Evolutionary conservation across 2,329 filamentous ascomycete genomes (phyloP), one percentile per base, ranked within the genome.

Genomic region (Fusarium sp.): DNA sequence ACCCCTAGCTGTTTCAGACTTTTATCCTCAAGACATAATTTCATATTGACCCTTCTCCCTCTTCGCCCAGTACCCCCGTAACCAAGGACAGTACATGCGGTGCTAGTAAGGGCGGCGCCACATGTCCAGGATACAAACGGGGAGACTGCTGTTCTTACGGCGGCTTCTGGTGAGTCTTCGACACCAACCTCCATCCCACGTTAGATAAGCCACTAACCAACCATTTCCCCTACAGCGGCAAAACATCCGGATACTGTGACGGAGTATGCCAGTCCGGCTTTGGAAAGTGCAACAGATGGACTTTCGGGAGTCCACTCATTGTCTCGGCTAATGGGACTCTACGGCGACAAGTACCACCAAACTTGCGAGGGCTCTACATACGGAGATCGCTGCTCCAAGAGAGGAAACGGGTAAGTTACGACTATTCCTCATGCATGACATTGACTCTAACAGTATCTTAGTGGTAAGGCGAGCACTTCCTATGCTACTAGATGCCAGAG

Each of bases 91-190:
- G 77, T 41, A 74, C 66, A 25, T 81, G 79, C 59, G 79, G 79
- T 37, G 72, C 73, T 36, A 58, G 63, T 20, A 73, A 55, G 7
- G 73, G 69, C 5, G 55, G 61, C 4, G 20, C 63, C 20, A 76
- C 73, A 8, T 82, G 80, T 52, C 68, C 73, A 23, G 75, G 72
- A 15, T 78, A 77, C 2, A 54, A 36, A 11, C 76, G 73, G 59
- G 78, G 78, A 14, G 72, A 75, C 60, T 81, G 80, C 67, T 82
- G 80, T 49, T 81, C 80, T 3, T 72, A 68, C 36, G 70, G 66
- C 39, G 76, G 76, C 15, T 78, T 67, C 68, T 79, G 77, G 76
- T 79, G 61, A 57, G 76, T 74, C 35, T 27, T 20, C 9, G 15
- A 18, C 5, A 14, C 5, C 14, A 29, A 6, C 6, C 11, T 23